These are phyloP conservation scores for Fusarium robinianum DNA, from an alignment of 2,329 filamentous ascomycete genomes.

Conservation along the genomic window DNA sequence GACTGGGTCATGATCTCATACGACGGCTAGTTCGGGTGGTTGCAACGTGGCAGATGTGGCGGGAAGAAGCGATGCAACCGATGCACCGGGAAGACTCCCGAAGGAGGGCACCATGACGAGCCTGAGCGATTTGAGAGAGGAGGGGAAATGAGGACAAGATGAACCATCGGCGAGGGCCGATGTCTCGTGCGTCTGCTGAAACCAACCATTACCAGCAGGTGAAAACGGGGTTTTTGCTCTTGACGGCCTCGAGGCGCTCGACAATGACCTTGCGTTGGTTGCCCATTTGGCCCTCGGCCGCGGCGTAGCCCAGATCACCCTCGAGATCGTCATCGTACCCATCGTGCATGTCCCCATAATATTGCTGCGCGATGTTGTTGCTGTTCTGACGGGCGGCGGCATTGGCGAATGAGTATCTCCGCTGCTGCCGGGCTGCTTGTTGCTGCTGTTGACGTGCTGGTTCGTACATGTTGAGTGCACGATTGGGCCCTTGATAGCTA, in stretches of 20 bases:
- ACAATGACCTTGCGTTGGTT: constrained; percentile 94
- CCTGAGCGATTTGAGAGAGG: too few species aligned
- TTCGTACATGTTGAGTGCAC: constrained; percentile 50
- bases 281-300: constrained; percentile 90
- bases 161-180: too few species aligned
- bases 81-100: neutral
- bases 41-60: constrained; percentile 10
- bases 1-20: constrained; percentile 10
- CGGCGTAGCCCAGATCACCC: constrained; percentile 92
- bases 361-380: constrained; percentile 57
- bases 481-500: constrained; percentile 49
- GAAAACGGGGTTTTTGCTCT: constrained; percentile 93
- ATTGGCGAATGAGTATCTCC: constrained; percentile 59
- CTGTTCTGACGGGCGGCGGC: constrained; percentile 52
- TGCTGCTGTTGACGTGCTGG: constrained; percentile 47
- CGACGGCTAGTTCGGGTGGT: constrained; percentile 2
- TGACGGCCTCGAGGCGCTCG: constrained; percentile 92
- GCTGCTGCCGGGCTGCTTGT: constrained; percentile 49
- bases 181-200: too few species aligned
- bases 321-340: constrained; percentile 77
- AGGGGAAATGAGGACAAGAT: too few species aligned
- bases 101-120: too few species aligned
- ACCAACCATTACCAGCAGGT: constrained; percentile 97
- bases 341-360: constrained; percentile 59
- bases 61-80: constrained; percentile 2